Percentiles rank a stretch among this genome's conserved stretches.
Evolutionary conservation across 2,329 filamentous ascomycete species (phyloP).

Genomic region (Thermothelomyces thermophilus): DNA sequence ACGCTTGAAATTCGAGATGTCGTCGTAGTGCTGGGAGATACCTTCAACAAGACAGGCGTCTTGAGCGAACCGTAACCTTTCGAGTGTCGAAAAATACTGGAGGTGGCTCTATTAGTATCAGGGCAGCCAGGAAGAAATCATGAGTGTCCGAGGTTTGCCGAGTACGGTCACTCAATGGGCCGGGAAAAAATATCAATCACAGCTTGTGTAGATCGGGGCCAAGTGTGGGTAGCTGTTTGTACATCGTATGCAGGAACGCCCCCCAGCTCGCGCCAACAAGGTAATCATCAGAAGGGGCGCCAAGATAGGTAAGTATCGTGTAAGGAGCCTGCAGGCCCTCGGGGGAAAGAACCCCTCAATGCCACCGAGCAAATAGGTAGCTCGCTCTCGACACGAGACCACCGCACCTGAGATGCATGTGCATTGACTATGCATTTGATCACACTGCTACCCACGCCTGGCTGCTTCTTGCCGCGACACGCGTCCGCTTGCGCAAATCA

Average conservation of each 20-base stretch:
- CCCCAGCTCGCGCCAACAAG: background rate
- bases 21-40: constrained; percentile 33
- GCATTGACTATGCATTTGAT: background rate
- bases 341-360: constrained; percentile 8
- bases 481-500: background rate
- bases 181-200: constrained; percentile 3
- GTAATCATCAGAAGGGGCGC: background rate
- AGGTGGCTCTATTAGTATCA: constrained; percentile 19
- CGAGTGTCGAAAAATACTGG: constrained; percentile 67
- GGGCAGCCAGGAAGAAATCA: constrained; percentile 1
- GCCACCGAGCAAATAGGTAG: background rate
- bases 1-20: constrained; percentile 29
- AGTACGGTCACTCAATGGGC: constrained; percentile 3
- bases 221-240: constrained; percentile 1
- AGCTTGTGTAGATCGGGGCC: background rate
- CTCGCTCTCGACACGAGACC: constrained; percentile 3
- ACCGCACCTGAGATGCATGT: constrained; percentile 2
- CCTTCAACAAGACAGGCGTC: constrained; percentile 30
- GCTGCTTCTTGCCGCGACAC: background rate
- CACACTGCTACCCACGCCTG: background rate
- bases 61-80: constrained; percentile 61
- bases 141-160: background rate
- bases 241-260: constrained; percentile 19
- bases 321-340: constrained; percentile 25
- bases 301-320: too few species aligned